Evolutionary conservation across 2,329 filamentous ascomycete genomes (phyloP).

Genomic region (Penicillium capsulatum): DNA sequence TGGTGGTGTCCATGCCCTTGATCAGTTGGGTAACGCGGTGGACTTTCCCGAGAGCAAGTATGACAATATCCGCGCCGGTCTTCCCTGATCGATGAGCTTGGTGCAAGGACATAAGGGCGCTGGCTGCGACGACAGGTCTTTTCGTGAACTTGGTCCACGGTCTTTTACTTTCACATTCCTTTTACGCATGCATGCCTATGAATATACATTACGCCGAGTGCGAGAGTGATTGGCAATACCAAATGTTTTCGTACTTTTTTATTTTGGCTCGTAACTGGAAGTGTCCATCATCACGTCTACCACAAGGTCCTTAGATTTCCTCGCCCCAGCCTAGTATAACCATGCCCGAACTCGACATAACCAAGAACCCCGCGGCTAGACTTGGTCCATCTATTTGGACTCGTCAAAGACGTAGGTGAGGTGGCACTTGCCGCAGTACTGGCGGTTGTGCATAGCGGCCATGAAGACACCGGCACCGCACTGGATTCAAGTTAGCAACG

Average conservation of each 20-base stretch:
- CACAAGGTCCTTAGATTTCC: slow-evolving; percentile 12
- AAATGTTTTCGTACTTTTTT: slow-evolving; percentile 12
- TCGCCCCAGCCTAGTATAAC: slow-evolving; percentile 9
- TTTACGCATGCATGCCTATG: neutral
- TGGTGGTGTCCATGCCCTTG: slow-evolving; percentile 31
- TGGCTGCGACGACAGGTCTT: too few species aligned
- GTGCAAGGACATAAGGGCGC: too few species aligned
- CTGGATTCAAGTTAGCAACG: slow-evolving; percentile 49
- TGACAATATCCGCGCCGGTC: slow-evolving; percentile 34
- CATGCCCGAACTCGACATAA: slow-evolving; percentile 12
- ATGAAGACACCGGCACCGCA: slow-evolving; percentile 99
- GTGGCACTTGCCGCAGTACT: slow-evolving; percentile 81
- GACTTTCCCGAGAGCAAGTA: slow-evolving; percentile 41
- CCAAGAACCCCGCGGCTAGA: slow-evolving; percentile 15
- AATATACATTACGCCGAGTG: slow-evolving; percentile 4
- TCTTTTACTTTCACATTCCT: too few species aligned
- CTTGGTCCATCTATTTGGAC: slow-evolving; percentile 48
- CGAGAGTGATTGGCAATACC: slow-evolving; percentile 10
- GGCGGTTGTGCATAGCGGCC: slow-evolving; percentile 99
- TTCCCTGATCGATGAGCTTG: neutral
- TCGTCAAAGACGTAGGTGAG: slow-evolving; percentile 69
- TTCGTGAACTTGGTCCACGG: too few species aligned
- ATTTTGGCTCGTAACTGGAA: slow-evolving; percentile 17
- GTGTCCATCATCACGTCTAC: slow-evolving; percentile 17
- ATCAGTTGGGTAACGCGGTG: slow-evolving; percentile 35